A percentile compares a stretch with the other conserved stretches of the same genome.
Conservation (phyloP, 805 yeast species). For the Candida endomychidarum region DNA sequence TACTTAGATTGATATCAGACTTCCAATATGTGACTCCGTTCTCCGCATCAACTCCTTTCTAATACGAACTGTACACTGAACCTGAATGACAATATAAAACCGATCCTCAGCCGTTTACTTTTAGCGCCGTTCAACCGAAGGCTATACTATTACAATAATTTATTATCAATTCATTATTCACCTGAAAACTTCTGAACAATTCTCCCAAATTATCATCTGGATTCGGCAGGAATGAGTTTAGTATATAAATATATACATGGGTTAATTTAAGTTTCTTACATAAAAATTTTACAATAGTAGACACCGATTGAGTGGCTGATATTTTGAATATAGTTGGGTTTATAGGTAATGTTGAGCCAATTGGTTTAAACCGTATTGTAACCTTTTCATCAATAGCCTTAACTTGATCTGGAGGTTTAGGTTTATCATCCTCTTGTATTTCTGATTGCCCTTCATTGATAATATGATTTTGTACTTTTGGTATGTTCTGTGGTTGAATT, state of each 20-base stretch:
- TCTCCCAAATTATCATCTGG: constrained; percentile 41
- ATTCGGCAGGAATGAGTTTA: constrained; percentile 41
- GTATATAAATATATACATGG: constrained; percentile 33
- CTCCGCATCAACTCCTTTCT: too few species aligned
- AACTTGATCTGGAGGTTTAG: not conserved
- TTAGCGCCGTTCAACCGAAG: constrained; percentile 29
- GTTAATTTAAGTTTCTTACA: constrained; percentile 35
- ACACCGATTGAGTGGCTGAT: constrained; percentile 45
- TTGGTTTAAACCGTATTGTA: constrained; percentile 56
- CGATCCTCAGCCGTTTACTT: not conserved
- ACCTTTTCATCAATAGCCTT: constrained; percentile 31
- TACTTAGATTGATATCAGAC: too few species aligned
- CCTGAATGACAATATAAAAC: too few species aligned
- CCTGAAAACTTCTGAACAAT: constrained; percentile 28
- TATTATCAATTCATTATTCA: constrained; percentile 35
- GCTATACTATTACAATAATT: constrained; percentile 42
- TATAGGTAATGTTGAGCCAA: constrained; percentile 55
- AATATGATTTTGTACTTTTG: too few species aligned
- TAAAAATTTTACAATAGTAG: constrained; percentile 47
- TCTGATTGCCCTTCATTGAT: too few species aligned
- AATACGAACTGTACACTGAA: too few species aligned
- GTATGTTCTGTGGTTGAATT: too few species aligned
- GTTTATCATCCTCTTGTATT: not conserved
- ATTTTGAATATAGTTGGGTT: constrained; percentile 52
- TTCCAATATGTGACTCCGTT: too few species aligned